Percentiles rank a stretch among this genome's conserved stretches.
Conservation (phyloP, 148 eudicot genomes). For the Rhododendron mucronatum region DNA sequence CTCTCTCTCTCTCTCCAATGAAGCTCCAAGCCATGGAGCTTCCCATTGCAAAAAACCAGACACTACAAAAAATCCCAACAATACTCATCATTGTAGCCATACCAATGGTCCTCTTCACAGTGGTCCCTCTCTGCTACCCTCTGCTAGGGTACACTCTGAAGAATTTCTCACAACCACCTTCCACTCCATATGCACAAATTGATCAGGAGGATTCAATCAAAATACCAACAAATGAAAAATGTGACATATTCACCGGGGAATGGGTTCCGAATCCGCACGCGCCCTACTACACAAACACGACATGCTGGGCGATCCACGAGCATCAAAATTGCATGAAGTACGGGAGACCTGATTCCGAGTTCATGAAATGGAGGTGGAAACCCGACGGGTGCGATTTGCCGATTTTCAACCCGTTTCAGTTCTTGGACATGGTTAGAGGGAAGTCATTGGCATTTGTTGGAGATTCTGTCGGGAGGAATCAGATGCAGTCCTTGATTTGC, state of each 20-base stretch:
- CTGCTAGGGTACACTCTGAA: slow-evolving; percentile 4
- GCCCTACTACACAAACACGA: slow-evolving; percentile 45
- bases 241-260: slow-evolving; percentile 43
- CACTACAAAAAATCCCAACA: slow-evolving; percentile 29
- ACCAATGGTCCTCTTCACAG: slow-evolving; percentile 21
- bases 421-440: slow-evolving; percentile 45
- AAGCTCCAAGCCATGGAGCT: slow-evolving; percentile 32
- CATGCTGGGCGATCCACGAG: slow-evolving; percentile 46
- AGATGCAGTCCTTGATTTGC: slow-evolving; percentile 57
- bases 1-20: slow-evolving; percentile 13
- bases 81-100: slow-evolving; percentile 25
- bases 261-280: slow-evolving; percentile 42
- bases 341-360: slow-evolving; percentile 39
- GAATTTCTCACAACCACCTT: slow-evolving; percentile 1
- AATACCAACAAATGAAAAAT: slow-evolving; percentile 16
- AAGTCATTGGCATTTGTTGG: slow-evolving; percentile 54
- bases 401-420: slow-evolving; percentile 34
- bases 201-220: background rate
- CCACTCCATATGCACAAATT: background rate
- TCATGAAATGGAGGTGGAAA: slow-evolving; percentile 52
- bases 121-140: slow-evolving; percentile 38
- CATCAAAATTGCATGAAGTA: slow-evolving; percentile 53
- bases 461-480: slow-evolving; percentile 58
- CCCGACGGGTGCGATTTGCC: slow-evolving; percentile 48
- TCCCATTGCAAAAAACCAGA: slow-evolving; percentile 26